Base-by-base conservation (phyloP, 176 grass and related monocot genomes). In the Juncus effusus region DNA sequence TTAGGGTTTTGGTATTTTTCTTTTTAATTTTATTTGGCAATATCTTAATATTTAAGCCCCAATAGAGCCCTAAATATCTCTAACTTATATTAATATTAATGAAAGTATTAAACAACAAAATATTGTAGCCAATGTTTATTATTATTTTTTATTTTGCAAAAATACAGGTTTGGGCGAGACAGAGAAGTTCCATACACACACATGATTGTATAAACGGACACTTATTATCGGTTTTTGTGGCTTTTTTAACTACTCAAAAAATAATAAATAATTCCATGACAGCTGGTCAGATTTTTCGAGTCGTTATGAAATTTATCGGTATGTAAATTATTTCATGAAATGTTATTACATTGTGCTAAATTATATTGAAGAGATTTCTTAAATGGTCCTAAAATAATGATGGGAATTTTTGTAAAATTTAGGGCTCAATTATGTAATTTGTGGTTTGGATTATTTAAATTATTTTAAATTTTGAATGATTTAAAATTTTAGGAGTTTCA, bases 161-260 rank as follows among this genome's bases (percentile, higher is more conserved):
- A 72, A 56, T 84, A 67, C 64, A 97, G 94, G 94, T 93, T 71
- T 97, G 94, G 94, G 94, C 75, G 52, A 80, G 85, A 40, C 86
- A 97, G 66, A 89, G 94, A 79, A 86, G 77, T 67, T 86, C 88
- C 15, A 60, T 97, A 45, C 75, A 79, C 61, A 37, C 78, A 62
- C 88, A 97, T 82, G 88, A 97, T 75, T 84, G 94, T 75, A 76
- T 92, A 60, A 97, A 93, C 78, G 88, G 94, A 80, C 84, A 92
- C 78, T 89, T 97, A 52, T 84, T 97, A 80, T 89, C 94, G 61
- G 60, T 66, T 61, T 42, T 90, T 16, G 63, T 95, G n/a, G 59
- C 71, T 62, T 86, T 72, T 74, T 67, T 95, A 78, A 79, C 86
- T 40, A 54, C 53, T 81, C 71, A 44, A 76, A 90, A 74, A 38